A percentile compares a stretch with the other conserved stretches of the same genome.
Evolutionary conservation across 2,329 filamentous ascomycete species (phyloP).

Genomic region (Penicillium janthinellum): DNA sequence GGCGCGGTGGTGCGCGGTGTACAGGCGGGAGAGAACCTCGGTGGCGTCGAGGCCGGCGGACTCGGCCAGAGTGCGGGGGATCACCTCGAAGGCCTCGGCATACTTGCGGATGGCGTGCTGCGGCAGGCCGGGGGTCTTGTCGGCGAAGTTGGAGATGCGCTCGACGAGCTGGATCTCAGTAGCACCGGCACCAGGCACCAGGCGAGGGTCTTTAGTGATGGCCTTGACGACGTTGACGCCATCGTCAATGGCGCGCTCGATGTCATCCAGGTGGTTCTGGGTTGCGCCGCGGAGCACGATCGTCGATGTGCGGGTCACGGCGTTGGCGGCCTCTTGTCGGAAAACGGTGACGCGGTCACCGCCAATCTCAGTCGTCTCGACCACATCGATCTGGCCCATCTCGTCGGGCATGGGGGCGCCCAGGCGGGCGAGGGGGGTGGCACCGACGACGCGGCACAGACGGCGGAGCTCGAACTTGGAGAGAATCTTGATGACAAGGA

Average conservation of each 20-base stretch:
- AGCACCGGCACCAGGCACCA: conserved; percentile 92
- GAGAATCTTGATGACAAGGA: conserved; percentile 92
- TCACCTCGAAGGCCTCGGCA: conserved; percentile 95
- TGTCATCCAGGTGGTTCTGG: conserved; percentile 95
- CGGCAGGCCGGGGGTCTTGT: conserved; percentile 87
- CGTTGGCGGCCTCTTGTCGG: conserved; percentile 78
- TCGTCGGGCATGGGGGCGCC: conserved; percentile 99
- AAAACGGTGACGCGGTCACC: conserved; percentile 98
- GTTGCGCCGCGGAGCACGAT: conserved; percentile 93
- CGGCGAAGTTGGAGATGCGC: conserved; percentile 84
- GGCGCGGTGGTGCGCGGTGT: conserved; percentile 78
- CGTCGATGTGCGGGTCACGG: conserved; percentile 88
- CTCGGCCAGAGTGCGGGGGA: conserved; percentile 90
- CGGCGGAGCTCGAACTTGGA: conserved; percentile 97
- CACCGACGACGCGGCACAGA: conserved; percentile 92
- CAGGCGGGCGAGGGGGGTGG: conserved; percentile 90
- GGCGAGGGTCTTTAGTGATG: conserved; percentile 86
- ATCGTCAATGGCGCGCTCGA: conserved; percentile 95
- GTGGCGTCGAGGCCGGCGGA: conserved; percentile 95
- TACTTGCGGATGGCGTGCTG: conserved; percentile 98
- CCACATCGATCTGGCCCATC: conserved; percentile 92
- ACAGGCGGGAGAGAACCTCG: conserved; percentile 89
- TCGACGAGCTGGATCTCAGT: conserved; percentile 93
- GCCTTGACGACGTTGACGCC: conserved; percentile 99
- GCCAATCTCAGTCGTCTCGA: conserved; percentile 96